These are phyloP conservation scores for Aspergillus felis DNA, from an alignment of 2,329 filamentous ascomycete genomes.

Conservation along the genomic window DNA sequence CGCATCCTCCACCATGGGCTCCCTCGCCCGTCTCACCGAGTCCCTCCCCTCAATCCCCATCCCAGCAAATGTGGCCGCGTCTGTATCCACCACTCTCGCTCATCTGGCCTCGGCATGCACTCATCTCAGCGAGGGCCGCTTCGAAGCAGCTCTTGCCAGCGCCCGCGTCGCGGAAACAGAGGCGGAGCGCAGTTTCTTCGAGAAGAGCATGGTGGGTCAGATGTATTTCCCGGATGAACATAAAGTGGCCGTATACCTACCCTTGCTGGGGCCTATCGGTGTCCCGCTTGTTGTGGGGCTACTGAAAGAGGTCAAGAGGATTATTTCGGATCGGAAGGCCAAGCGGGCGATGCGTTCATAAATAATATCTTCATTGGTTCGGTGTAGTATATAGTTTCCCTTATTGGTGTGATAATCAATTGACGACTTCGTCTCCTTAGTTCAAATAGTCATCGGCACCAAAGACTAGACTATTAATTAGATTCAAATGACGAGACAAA, in stretches of 20 bases:
- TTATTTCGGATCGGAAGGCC: conserved; percentile 31
- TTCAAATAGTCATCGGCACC: background rate
- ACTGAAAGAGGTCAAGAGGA: conserved; percentile 71
- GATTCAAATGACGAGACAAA: background rate
- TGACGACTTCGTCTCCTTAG: background rate
- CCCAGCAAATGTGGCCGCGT: conserved; percentile 77
- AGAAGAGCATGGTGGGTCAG: conserved; percentile 98
- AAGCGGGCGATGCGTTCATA: conserved; percentile 12
- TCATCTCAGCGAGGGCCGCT: conserved; percentile 59
- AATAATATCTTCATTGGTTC: background rate
- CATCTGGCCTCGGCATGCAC: conserved; percentile 76
- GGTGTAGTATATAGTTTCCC: conserved; percentile 2
- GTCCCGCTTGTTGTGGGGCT: conserved; percentile 83
- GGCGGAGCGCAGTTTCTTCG: conserved; percentile 92
- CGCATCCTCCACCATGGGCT: conserved; percentile 90
- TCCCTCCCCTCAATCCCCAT: conserved; percentile 89
- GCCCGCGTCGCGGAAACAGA: conserved; percentile 82
- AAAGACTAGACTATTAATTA: background rate
- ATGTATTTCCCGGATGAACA: conserved; percentile 98
- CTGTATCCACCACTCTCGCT: conserved; percentile 72
- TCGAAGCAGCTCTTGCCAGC: conserved; percentile 67
- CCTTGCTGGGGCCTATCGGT: conserved; percentile 81
- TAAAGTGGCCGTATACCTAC: conserved; percentile 93
- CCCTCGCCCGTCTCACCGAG: conserved; percentile 76
- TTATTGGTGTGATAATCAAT: background rate